phyloP scores from a whole-genome alignment of 805 yeast genomes.

The Lachancea dasiensis region DNA sequence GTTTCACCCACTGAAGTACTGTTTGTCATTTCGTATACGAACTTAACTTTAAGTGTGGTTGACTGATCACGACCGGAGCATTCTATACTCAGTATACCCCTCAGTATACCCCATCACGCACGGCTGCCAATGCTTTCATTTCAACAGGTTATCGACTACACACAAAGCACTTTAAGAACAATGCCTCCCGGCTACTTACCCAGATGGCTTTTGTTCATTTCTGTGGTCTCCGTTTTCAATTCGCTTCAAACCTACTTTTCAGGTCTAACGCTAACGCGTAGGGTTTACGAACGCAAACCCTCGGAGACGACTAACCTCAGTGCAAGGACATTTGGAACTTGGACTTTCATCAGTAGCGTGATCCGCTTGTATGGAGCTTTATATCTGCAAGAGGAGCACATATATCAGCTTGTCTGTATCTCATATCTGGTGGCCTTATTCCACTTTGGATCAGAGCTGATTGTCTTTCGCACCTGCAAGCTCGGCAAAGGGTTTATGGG shows the following conservation, averaged over 20 bases:
- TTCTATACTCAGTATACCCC: too few species aligned
- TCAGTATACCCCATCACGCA: too few species aligned
- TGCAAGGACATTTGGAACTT: slow-evolving; percentile 97
- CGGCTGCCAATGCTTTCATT: slow-evolving; percentile 34
- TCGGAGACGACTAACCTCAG: slow-evolving; percentile 58
- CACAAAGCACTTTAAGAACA: slow-evolving; percentile 19
- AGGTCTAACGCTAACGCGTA: slow-evolving; percentile 66
- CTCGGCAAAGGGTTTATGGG: slow-evolving; percentile 86
- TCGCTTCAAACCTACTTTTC: slow-evolving; percentile 79
- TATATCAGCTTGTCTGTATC: slow-evolving; percentile 72
- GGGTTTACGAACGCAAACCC: slow-evolving; percentile 68
- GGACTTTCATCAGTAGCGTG: slow-evolving; percentile 86
- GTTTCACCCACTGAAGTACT: too few species aligned
- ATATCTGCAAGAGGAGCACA: slow-evolving; percentile 57
- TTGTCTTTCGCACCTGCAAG: slow-evolving; percentile 69
- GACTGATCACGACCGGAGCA: too few species aligned
- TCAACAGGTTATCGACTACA: slow-evolving; percentile 31
- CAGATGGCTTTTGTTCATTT: slow-evolving; percentile 72
- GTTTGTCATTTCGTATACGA: too few species aligned
- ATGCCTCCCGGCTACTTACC: slow-evolving; percentile 55
- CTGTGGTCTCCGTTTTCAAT: slow-evolving; percentile 88
- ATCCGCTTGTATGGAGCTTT: slow-evolving; percentile 86
- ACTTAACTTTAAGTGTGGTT: too few species aligned
- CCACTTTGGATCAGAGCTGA: slow-evolving; percentile 83
- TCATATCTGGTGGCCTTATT: slow-evolving; percentile 76